Evolutionary conservation across 148 eudicot species (phyloP).

Genomic region (Polygonum aviculare): DNA sequence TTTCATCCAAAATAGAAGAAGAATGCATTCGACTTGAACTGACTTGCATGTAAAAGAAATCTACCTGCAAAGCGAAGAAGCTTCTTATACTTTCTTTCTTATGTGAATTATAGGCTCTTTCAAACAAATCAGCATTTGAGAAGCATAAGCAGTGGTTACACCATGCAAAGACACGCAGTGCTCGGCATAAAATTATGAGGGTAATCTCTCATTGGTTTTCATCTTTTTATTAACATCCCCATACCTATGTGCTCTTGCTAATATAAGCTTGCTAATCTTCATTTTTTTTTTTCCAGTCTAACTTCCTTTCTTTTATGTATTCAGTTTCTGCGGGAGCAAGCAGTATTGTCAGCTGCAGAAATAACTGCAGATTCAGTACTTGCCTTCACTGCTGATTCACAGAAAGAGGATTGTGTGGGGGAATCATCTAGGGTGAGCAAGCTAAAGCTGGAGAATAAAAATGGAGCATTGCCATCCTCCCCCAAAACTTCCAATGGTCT

Average conservation of each 20-base stretch:
- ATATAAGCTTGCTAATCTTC: background rate
- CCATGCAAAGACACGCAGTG: conserved; percentile 96
- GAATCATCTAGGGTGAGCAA: conserved; percentile 31
- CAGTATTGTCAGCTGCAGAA: conserved; percentile 57
- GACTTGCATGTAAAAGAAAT: background rate
- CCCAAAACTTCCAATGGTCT: conserved; percentile 35
- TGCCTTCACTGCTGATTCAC: conserved; percentile 42
- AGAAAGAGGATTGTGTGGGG: conserved; percentile 24
- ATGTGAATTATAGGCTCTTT: conserved; percentile 52
- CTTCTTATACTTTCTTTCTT: background rate
- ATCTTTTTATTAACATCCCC: background rate
- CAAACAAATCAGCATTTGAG: conserved; percentile 78
- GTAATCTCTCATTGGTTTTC: conserved; percentile 27
- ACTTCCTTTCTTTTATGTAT: background rate
- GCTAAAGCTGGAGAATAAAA: conserved; percentile 41
- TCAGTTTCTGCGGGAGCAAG: conserved; percentile 91
- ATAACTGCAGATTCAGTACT: conserved; percentile 50
- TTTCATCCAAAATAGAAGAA: background rate
- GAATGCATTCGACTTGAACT: background rate
- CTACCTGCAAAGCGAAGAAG: background rate
- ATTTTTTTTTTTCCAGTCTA: background rate
- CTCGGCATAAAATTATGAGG: conserved; percentile 88
- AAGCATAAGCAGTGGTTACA: conserved; percentile 88
- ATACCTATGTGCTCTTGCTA: background rate
- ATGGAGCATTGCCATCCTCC: conserved; percentile 34